Evolutionary conservation across 2,329 filamentous ascomycete genomes (phyloP).

Genomic region (Capronia coronata): DNA sequence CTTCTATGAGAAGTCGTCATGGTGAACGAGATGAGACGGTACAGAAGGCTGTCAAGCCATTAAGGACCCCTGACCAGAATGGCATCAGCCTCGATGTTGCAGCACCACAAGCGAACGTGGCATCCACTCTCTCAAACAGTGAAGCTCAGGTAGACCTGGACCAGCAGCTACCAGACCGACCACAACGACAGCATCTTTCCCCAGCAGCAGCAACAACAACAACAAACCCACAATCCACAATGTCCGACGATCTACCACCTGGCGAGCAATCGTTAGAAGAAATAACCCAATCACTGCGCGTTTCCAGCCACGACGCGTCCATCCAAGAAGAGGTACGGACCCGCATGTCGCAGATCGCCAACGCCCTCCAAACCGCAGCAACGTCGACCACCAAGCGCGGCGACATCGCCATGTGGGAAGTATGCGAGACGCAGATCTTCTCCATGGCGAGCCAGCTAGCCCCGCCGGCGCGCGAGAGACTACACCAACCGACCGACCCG

Average conservation of each 20-base stretch:
- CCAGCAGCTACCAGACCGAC: too few relatives aligned
- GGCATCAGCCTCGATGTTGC: too few relatives aligned
- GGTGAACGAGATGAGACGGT: not conserved
- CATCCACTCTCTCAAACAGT: too few relatives aligned
- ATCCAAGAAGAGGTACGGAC: slow-evolving; percentile 9
- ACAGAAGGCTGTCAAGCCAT: too few relatives aligned
- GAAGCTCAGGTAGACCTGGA: too few relatives aligned
- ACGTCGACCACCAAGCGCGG: slow-evolving; percentile 14
- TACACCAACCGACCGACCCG: not conserved
- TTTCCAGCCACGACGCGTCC: not conserved
- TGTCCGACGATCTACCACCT: not conserved
- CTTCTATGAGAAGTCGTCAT: slow-evolving; percentile 8
- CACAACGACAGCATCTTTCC: not conserved
- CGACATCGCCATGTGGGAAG: slow-evolving; percentile 22
- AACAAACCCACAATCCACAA: too few relatives aligned
- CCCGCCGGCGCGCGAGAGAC: not conserved
- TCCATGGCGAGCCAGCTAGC: slow-evolving; percentile 16
- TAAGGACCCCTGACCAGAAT: too few relatives aligned
- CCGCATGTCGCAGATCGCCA: slow-evolving; percentile 8
- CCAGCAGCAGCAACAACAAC: too few relatives aligned
- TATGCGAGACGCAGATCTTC: slow-evolving; percentile 21
- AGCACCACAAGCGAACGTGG: too few relatives aligned
- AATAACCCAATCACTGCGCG: not conserved
- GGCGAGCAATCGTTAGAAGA: not conserved
- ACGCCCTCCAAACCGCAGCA: slow-evolving; percentile 11